Percentiles rank a stretch among this genome's conserved stretches.
Evolutionary conservation across 1,284 basidiomycete species (phyloP).

Genomic region (Lentinus polychrous): DNA sequence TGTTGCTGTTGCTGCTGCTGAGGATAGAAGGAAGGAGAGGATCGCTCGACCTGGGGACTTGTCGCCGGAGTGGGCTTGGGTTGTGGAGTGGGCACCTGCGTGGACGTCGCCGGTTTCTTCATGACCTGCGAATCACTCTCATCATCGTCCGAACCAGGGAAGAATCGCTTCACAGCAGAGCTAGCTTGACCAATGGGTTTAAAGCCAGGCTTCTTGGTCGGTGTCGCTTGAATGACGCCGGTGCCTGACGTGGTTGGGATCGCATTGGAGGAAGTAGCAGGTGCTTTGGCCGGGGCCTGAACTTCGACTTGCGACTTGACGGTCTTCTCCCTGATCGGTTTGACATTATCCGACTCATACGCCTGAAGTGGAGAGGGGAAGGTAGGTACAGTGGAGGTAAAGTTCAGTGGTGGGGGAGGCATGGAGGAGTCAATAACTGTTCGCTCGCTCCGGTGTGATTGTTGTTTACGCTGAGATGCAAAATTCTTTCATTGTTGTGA

Average conservation of each 20-base stretch:
- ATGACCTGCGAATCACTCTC: conserved; percentile 18
- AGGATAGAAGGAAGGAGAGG: no score
- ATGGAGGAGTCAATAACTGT: background rate
- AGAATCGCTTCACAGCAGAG: conserved; percentile 63
- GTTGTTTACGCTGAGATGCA: conserved; percentile 3
- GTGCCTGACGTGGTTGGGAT: background rate
- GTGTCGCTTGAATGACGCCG: background rate
- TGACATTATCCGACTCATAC: no score
- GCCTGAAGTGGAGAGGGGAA: background rate
- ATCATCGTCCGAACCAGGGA: conserved; percentile 68
- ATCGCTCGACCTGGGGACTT: background rate
- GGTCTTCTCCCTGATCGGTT: no score
- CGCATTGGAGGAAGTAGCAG: background rate
- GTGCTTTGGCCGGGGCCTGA: background rate
- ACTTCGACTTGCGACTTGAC: no score
- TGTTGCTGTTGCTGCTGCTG: background rate
- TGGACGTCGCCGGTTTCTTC: conserved; percentile 5
- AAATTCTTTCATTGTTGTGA: background rate
- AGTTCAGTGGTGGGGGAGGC: background rate
- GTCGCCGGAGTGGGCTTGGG: background rate
- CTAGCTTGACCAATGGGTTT: conserved; percentile 53
- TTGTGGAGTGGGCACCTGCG: background rate
- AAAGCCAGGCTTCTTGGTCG: conserved; percentile 46
- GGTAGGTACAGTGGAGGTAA: conserved; percentile 6
- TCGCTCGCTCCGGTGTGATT: background rate